Evolutionary conservation across 2,329 filamentous ascomycete species (phyloP).

Genomic region (Hymenoscyphus occultus): DNA sequence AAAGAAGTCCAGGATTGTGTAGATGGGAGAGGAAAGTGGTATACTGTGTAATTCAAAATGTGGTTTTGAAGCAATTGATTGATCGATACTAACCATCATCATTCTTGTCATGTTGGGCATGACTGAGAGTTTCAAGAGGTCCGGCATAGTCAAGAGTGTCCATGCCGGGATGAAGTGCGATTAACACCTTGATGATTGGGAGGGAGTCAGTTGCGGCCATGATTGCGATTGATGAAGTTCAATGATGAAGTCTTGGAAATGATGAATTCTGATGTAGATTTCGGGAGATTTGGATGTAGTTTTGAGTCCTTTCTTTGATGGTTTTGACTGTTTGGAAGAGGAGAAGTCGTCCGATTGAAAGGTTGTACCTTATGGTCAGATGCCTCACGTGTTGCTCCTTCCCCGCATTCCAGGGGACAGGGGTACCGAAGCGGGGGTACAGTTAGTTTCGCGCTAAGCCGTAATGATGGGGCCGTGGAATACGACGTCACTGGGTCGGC

Average conservation of each 20-base stretch:
- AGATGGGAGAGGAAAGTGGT: conserved; percentile 8
- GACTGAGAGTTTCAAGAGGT: conserved; percentile 55
- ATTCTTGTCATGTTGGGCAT: conserved; percentile 51
- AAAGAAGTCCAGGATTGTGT: conserved; percentile 13
- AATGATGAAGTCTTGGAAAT: conserved; percentile 5
- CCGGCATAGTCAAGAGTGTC: conserved; percentile 56
- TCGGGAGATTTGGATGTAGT: neutral
- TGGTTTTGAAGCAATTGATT: conserved; percentile 8
- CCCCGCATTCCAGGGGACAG: neutral
- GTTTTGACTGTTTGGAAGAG: neutral
- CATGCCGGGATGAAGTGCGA: conserved; percentile 53
- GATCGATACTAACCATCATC: conserved; percentile 45
- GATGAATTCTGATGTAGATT: neutral
- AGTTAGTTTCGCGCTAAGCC: no score
- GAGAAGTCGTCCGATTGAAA: neutral
- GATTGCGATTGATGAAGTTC: conserved; percentile 28
- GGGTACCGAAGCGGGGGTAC: neutral
- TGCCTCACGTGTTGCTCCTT: conserved; percentile 1
- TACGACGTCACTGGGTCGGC: no score
- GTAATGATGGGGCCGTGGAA: no score
- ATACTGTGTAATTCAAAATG: neutral
- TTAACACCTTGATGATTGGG: conserved; percentile 55
- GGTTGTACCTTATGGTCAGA: conserved; percentile 2
- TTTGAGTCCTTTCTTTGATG: neutral
- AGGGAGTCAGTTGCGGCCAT: conserved; percentile 34